A percentile compares a stretch with the other conserved stretches of the same genome.
Conservation (phyloP, 2,329 filamentous ascomycete species). For the Aspergillus floridensis region DNA sequence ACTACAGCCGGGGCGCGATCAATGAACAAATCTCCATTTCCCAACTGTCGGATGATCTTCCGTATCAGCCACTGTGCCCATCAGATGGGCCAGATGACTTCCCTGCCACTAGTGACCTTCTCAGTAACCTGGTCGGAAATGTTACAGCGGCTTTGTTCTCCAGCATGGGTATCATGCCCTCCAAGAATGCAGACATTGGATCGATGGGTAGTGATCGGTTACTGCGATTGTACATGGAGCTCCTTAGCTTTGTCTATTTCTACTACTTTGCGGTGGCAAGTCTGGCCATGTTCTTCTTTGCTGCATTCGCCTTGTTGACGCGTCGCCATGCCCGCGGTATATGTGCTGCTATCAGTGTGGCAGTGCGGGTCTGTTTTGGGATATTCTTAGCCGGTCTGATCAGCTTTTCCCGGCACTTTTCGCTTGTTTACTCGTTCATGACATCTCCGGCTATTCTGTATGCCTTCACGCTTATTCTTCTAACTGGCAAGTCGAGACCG, state of each 20-base stretch:
- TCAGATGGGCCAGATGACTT: conserved; percentile 18
- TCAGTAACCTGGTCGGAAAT: conserved; percentile 38
- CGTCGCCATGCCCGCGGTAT: conserved; percentile 25
- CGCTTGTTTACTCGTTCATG: conserved; percentile 39
- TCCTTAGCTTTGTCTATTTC: conserved; percentile 40
- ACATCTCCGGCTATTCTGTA: conserved; percentile 41
- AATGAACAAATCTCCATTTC: conserved; percentile 34
- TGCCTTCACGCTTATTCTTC: conserved; percentile 32
- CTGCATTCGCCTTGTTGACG: conserved; percentile 31
- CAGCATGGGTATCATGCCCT: conserved; percentile 39
- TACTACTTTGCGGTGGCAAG: conserved; percentile 41
- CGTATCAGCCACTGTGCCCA: conserved; percentile 31
- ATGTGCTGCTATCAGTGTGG: conserved; percentile 26
- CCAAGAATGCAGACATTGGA: conserved; percentile 26
- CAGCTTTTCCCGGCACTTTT: conserved; percentile 32
- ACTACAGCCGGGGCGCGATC: conserved; percentile 34
- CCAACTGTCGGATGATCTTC: conserved; percentile 31
- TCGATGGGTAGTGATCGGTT: conserved; percentile 30
- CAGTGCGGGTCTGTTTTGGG: conserved; percentile 30
- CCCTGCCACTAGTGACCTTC: conserved; percentile 26
- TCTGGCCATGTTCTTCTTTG: conserved; percentile 37
- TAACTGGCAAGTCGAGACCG: conserved; percentile 26
- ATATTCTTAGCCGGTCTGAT: conserved; percentile 28
- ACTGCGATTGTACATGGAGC: conserved; percentile 37
- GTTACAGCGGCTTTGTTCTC: conserved; percentile 42